Evolutionary conservation across 164 flowering plant genomes (phyloP).

Genomic region (Cinnamomum micranthum): DNA sequence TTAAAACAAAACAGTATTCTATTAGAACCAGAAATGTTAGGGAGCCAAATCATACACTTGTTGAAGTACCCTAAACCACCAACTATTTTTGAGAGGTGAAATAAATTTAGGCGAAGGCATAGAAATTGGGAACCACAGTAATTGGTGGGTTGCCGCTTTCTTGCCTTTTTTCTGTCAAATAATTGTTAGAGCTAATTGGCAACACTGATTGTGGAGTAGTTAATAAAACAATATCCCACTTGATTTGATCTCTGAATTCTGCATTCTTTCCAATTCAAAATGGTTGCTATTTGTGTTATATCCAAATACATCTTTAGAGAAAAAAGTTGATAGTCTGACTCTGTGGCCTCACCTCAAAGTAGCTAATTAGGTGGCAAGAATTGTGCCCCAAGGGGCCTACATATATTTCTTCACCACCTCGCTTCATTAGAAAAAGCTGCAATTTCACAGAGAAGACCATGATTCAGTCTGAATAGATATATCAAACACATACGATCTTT

Average conservation of each 20-base stretch:
- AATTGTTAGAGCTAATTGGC: too few relatives aligned
- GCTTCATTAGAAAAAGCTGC: conserved; percentile 52
- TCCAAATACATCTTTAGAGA: neutral
- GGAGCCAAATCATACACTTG: neutral
- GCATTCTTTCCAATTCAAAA: neutral
- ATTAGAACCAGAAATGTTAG: neutral
- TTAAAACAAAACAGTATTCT: neutral
- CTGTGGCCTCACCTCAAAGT: conserved; percentile 48
- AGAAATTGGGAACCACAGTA: too few relatives aligned
- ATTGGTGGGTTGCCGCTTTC: too few relatives aligned
- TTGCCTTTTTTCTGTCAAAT: too few relatives aligned
- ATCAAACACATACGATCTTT: neutral
- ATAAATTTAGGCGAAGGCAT: too few relatives aligned
- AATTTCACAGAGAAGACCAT: neutral
- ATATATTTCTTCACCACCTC: conserved; percentile 62
- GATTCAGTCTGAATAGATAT: neutral
- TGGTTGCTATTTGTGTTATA: neutral
- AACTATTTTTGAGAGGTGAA: neutral
- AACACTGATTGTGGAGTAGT: too few relatives aligned
- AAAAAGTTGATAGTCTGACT: neutral
- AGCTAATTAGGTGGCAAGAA: conserved; percentile 42
- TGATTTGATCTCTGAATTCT: neutral
- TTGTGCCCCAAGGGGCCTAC: conserved; percentile 49
- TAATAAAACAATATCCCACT: neutral
- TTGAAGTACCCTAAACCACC: neutral